A percentile compares a stretch with the other conserved stretches of the same genome.
Conservation (phyloP, 768 basidiomycete genomes). For the Astraeus odoratus region DNA sequence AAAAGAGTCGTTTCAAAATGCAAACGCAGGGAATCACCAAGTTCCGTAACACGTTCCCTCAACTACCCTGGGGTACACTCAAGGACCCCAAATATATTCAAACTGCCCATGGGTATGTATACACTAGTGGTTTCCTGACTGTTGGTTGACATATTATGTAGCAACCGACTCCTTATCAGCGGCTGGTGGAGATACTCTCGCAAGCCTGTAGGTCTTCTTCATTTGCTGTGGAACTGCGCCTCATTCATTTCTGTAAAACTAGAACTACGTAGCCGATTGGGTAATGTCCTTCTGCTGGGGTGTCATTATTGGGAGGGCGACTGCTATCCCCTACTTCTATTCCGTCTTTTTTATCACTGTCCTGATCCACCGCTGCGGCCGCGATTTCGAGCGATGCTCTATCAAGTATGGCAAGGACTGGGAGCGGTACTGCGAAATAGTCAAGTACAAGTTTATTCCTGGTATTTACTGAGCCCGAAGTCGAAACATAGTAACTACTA, state of each 20-base stretch:
- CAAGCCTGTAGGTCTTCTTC: conserved; percentile 68
- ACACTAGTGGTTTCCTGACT: neutral
- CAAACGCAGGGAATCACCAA: conserved; percentile 82
- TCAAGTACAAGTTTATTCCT: conserved; percentile 89
- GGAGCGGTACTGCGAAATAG: conserved; percentile 82
- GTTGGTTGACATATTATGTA: conserved; percentile 22
- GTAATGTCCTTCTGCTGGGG: conserved; percentile 82
- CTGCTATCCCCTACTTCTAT: conserved; percentile 93
- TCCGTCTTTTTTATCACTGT: conserved; percentile 94
- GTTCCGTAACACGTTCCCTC: conserved; percentile 91
- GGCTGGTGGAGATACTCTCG: conserved; percentile 95
- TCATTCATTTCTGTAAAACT: conserved; percentile 1
- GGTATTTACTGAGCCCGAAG: conserved; percentile 69
- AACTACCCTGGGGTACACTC: conserved; percentile 75
- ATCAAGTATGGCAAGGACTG: conserved; percentile 94
- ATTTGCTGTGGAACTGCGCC: neutral
- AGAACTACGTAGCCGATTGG: conserved; percentile 97
- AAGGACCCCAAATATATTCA: conserved; percentile 88
- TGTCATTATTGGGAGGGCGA: conserved; percentile 63
- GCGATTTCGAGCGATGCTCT: conserved; percentile 94
- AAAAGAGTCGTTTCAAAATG: conserved; percentile 98
- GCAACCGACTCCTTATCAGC: conserved; percentile 83
- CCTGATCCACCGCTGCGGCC: conserved; percentile 81
- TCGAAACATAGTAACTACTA: conserved; percentile 80
- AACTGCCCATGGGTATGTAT: conserved; percentile 79